A percentile compares a stretch with the other conserved stretches of the same genome.
phyloP scores from a whole-genome alignment of 352 stramenopile genomes.

The Globisporangium emineosum region DNA sequence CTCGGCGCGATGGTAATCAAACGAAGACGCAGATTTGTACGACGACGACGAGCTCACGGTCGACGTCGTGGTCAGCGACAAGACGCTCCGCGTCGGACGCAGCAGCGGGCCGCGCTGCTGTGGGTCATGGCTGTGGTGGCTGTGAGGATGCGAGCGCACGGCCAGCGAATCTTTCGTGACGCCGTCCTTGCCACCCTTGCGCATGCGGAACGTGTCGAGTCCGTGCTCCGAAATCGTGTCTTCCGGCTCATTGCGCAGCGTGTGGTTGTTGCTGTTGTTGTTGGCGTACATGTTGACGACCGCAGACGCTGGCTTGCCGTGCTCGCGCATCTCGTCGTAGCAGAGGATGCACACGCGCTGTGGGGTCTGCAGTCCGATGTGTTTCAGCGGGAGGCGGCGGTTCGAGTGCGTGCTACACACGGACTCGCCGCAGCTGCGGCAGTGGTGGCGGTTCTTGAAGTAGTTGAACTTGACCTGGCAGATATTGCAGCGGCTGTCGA shows the following conservation, averaged over 20 bases:
- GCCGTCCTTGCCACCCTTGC: not conserved
- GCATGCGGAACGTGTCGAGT: not conserved
- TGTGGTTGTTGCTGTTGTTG: not conserved
- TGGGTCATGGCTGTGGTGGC: slow-evolving; percentile 10
- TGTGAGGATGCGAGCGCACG: slow-evolving; percentile 4
- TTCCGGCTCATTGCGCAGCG: not conserved
- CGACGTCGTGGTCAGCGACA: slow-evolving; percentile 2
- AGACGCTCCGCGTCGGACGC: slow-evolving; percentile 14
- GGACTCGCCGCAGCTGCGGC: slow-evolving; percentile 82
- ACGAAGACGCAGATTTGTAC: not conserved
- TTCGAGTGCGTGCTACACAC: slow-evolving; percentile 84
- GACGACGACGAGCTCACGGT: not conserved
- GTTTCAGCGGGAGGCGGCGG: slow-evolving; percentile 55
- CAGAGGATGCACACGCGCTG: slow-evolving; percentile 81
- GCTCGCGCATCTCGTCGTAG: slow-evolving; percentile 73
- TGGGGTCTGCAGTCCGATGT: slow-evolving; percentile 52
- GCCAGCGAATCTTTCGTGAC: slow-evolving; percentile 2
- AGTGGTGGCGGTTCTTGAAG: slow-evolving; percentile 86
- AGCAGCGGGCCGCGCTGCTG: slow-evolving; percentile 18
- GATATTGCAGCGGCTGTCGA: slow-evolving; percentile 78
- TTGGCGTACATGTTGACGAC: slow-evolving; percentile 69
- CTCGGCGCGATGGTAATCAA: slow-evolving; percentile 1
- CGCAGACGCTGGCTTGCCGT: slow-evolving; percentile 58
- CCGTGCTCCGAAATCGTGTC: not conserved
- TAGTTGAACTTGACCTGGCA: slow-evolving; percentile 86